Evolutionary conservation across 192 early-diverging fungal species (phyloP).

Genomic region (Funneliformis geosporum): DNA sequence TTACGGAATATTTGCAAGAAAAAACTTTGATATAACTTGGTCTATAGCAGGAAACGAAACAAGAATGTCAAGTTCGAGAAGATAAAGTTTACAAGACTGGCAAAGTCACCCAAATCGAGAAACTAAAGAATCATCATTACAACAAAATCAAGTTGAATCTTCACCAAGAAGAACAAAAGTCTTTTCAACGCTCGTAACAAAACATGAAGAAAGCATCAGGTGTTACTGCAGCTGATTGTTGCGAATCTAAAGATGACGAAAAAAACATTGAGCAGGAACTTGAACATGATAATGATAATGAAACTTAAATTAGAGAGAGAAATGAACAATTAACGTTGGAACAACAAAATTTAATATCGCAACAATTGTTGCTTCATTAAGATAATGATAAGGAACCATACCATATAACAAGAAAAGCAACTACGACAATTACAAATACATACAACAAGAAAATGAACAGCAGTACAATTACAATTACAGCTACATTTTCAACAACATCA

Average conservation of each 20-base stretch:
- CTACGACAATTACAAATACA: slow-evolving; percentile 7
- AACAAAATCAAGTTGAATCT: not conserved
- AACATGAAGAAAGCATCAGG: not conserved
- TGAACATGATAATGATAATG: not conserved
- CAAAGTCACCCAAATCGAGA: not conserved
- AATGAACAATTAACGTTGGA: not conserved
- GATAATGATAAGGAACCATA: too few species aligned
- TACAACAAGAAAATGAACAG: slow-evolving; percentile 19
- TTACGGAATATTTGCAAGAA: not conserved
- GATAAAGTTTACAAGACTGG: not conserved
- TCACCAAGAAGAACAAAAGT: not conserved
- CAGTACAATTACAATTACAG: not conserved
- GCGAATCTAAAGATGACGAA: not conserved
- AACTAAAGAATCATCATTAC: not conserved
- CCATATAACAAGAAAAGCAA: slow-evolving; percentile 1
- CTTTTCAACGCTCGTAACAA: not conserved
- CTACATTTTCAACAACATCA: not conserved
- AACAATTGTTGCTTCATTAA: not conserved
- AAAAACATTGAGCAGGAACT: not conserved
- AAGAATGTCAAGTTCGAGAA: not conserved
- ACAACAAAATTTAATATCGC: not conserved
- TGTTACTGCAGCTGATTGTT: not conserved
- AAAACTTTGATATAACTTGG: not conserved
- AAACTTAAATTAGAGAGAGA: not conserved
- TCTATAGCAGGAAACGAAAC: not conserved